phyloP scores from a whole-genome alignment of 2,329 filamentous ascomycete species.

The Aspergillus latus region DNA sequence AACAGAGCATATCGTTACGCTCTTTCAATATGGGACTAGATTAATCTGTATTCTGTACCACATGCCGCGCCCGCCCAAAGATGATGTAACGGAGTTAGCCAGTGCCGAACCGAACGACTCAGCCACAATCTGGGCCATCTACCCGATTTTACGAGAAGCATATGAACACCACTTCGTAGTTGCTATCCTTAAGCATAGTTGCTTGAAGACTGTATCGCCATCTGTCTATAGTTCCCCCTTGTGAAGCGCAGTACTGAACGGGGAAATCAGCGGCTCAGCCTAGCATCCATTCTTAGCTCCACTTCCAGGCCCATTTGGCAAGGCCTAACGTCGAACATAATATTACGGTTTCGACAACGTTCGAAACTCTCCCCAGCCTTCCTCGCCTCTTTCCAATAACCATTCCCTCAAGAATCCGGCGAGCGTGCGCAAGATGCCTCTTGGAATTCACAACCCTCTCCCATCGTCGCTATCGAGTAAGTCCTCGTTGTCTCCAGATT shows the following conservation, averaged over 20 bases:
- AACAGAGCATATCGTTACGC: too few relatives aligned
- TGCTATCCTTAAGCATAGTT: background rate
- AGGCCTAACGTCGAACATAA: constrained; percentile 7
- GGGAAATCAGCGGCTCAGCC: background rate
- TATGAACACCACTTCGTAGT: background rate
- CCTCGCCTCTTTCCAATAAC: background rate
- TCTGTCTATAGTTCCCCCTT: background rate
- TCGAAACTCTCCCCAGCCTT: constrained; percentile 10
- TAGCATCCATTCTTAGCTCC: constrained; percentile 26
- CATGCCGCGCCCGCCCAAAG: background rate
- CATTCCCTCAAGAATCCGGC: constrained; percentile 12
- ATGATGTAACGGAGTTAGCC: constrained; percentile 6
- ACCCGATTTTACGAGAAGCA: background rate
- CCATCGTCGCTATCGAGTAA: constrained; percentile 51
- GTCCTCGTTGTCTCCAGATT: constrained; percentile 27
- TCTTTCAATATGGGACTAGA: background rate
- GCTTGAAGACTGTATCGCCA: background rate
- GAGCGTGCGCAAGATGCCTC: constrained; percentile 38
- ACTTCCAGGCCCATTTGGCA: constrained; percentile 21
- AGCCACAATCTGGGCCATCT: constrained; percentile 9
- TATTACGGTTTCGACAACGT: constrained; percentile 10
- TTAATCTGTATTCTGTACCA: background rate
- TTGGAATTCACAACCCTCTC: constrained; percentile 49
- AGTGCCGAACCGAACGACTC: background rate
- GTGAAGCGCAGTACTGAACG: background rate